Conservation (phyloP, 345 rosid species). For the Gossypium rotundifolium region DNA sequence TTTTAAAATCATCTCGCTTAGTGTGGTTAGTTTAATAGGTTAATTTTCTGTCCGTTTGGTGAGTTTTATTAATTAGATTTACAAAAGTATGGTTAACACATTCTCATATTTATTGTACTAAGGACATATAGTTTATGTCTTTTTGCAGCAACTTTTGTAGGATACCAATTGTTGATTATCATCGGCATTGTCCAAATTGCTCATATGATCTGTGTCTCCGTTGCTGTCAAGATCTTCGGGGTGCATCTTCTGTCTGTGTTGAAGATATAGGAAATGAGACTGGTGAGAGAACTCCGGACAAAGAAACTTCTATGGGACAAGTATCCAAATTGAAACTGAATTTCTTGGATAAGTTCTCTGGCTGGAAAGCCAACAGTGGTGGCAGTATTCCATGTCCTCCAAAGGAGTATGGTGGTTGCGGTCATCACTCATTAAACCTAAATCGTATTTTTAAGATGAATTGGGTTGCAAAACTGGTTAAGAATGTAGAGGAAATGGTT, state of each 20-base stretch:
- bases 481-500: constrained; percentile 92
- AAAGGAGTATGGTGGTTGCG: constrained; percentile 79
- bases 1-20: neutral
- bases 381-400: constrained; percentile 94
- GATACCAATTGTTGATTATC: constrained; percentile 90
- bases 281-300: constrained; percentile 29
- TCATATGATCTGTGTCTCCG: constrained; percentile 76
- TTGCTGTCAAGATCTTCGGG: constrained; percentile 94
- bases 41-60: neutral
- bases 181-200: constrained; percentile 82
- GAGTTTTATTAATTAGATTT: constrained; percentile 9
- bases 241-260: constrained; percentile 33
- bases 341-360: constrained; percentile 54
- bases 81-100: neutral
- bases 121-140: neutral
- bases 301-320: constrained; percentile 19
- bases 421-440: constrained; percentile 54
- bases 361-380: constrained; percentile 79
- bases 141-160: constrained; percentile 84
- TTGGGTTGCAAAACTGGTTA: constrained; percentile 96
- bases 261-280: constrained; percentile 24
- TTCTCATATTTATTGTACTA: neutral
- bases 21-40: neutral
- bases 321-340: constrained; percentile 35
- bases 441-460: constrained; percentile 93